A percentile compares a stretch with the other conserved stretches of the same genome.
Conservation (phyloP, 106 monocot species). For the Hemerocallis citrina region DNA sequence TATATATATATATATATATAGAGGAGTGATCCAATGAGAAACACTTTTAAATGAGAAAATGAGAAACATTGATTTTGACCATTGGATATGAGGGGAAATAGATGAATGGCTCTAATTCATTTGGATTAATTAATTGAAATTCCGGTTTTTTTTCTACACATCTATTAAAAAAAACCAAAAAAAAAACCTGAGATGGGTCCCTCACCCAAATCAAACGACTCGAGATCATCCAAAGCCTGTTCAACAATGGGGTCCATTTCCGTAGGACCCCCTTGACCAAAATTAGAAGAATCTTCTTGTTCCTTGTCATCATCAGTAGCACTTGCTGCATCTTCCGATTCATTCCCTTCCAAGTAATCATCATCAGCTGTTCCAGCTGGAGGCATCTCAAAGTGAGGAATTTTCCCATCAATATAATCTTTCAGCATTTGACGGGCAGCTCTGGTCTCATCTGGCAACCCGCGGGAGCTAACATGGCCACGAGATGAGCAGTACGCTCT, state of each 20-base stretch:
- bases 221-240: slow-evolving; percentile 45
- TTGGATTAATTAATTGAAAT: too few relatives aligned
- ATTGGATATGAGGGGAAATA: too few relatives aligned
- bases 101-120: too few relatives aligned
- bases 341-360: background rate
- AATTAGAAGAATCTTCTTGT: background rate
- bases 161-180: too few relatives aligned
- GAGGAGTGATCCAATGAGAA: too few relatives aligned
- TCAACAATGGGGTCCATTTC: slow-evolving; percentile 1
- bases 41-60: too few relatives aligned
- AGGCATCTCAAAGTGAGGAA: slow-evolving; percentile 83
- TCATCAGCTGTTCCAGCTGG: slow-evolving; percentile 18
- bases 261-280: background rate
- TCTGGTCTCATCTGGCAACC: slow-evolving; percentile 84
- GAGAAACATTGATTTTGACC: too few relatives aligned
- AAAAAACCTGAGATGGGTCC: too few relatives aligned
- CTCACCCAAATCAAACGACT: slow-evolving; percentile 49
- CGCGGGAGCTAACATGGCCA: slow-evolving; percentile 72
- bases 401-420: slow-evolving; percentile 89
- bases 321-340: slow-evolving; percentile 15
- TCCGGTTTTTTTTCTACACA: too few relatives aligned
- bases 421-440: slow-evolving; percentile 84
- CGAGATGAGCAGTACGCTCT: slow-evolving; percentile 81
- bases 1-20: too few relatives aligned
- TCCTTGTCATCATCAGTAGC: too few relatives aligned